Evolutionary conservation across 2,329 filamentous ascomycete genomes (phyloP).

Genomic region (Kalmusia sp.): DNA sequence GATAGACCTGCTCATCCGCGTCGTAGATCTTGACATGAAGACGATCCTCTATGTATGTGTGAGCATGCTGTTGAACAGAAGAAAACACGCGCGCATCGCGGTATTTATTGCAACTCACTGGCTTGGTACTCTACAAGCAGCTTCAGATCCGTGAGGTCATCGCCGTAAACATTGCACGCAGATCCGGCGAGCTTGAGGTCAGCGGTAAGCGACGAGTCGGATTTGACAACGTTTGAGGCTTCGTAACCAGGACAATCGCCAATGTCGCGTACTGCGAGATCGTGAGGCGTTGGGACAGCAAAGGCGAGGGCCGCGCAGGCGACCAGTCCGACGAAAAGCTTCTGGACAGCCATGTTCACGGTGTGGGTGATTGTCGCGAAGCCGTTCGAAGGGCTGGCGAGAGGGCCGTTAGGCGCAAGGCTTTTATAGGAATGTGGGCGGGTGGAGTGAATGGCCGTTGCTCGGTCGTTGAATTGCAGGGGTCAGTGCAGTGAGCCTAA

Average conservation of each 20-base stretch:
- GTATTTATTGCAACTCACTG: conserved; percentile 47
- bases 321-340: conserved; percentile 22
- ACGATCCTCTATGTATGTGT: conserved; percentile 61
- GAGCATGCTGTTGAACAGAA: conserved; percentile 11
- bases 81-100: neutral
- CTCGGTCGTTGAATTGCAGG: neutral
- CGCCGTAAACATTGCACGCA: conserved; percentile 67
- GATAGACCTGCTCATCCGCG: conserved; percentile 72
- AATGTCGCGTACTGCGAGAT: conserved; percentile 30
- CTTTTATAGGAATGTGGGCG: conserved; percentile 8
- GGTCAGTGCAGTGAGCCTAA: neutral
- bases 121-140: conserved; percentile 68
- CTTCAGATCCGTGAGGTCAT: conserved; percentile 63
- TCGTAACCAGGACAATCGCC: conserved; percentile 72
- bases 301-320: conserved; percentile 20
- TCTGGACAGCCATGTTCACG: conserved; percentile 25
- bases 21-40: conserved; percentile 80
- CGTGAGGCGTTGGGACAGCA: conserved; percentile 23
- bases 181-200: conserved; percentile 72
- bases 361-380: conserved; percentile 7
- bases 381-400: neutral
- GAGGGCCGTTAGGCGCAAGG: neutral
- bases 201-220: conserved; percentile 67
- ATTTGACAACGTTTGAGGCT: conserved; percentile 65
- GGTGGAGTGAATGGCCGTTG: neutral